These are phyloP conservation scores for Cercospora sojina DNA, from an alignment of 2,329 filamentous ascomycete genomes.

Conservation along the genomic window DNA sequence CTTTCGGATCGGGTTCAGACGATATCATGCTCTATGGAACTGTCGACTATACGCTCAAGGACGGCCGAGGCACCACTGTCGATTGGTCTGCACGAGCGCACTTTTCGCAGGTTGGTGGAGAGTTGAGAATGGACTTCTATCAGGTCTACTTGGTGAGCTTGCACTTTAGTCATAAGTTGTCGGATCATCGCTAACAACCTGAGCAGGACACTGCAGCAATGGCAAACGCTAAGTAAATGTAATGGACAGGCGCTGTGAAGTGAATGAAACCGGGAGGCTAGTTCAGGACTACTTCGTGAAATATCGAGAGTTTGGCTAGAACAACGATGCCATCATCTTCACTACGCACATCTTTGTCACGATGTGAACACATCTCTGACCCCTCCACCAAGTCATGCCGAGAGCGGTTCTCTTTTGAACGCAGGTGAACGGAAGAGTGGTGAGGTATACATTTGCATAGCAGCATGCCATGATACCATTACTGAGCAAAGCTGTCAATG, in stretches of 20 bases:
- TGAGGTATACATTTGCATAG: no score
- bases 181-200: background rate
- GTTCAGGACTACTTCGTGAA: no score
- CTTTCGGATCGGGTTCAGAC: constrained; percentile 47
- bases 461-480: no score
- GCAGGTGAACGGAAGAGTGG: no score
- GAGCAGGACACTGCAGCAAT: constrained; percentile 31
- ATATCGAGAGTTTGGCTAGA: no score
- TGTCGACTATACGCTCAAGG: constrained; percentile 55
- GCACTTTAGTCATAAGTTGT: background rate
- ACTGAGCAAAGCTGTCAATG: no score
- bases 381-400: no score
- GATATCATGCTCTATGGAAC: constrained; percentile 57
- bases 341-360: no score
- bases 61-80: constrained; percentile 46
- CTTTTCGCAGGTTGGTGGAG: constrained; percentile 53
- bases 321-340: no score
- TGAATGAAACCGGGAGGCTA: no score
- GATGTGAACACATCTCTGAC: no score
- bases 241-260: background rate
- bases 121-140: constrained; percentile 56
- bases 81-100: constrained; percentile 58
- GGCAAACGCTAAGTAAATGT: constrained; percentile 26
- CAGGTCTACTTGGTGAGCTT: constrained; percentile 56
- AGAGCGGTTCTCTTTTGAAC: no score